Conservation (phyloP, 192 early-diverging fungal species). For the Backusella tarrabulga region DNA sequence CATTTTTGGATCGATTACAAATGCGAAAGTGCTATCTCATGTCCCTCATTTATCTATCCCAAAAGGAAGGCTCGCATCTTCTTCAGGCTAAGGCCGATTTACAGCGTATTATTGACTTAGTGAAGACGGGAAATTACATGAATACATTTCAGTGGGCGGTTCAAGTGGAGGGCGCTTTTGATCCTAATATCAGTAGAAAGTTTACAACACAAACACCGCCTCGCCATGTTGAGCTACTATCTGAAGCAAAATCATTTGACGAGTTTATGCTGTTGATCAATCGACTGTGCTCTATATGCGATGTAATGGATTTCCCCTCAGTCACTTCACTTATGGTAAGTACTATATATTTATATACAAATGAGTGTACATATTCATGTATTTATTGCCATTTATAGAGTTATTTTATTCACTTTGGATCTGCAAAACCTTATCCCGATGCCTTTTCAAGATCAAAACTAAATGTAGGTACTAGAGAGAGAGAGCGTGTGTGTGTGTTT, state of each 20-base stretch:
- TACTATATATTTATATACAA: too few species aligned
- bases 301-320: constrained; percentile 41
- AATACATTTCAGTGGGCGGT: constrained; percentile 29
- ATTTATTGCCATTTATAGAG: constrained; percentile 35
- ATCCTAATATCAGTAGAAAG: constrained; percentile 61
- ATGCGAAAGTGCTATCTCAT: constrained; percentile 41
- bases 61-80: constrained; percentile 43
- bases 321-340: constrained; percentile 46
- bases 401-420: constrained; percentile 47
- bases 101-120: neutral
- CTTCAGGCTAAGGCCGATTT: constrained; percentile 34
- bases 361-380: neutral
- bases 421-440: constrained; percentile 44
- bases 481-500: too few species aligned
- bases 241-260: constrained; percentile 39
- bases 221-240: constrained; percentile 49
- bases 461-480: constrained; percentile 23
- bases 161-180: constrained; percentile 53
- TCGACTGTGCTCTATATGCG: constrained; percentile 36
- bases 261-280: constrained; percentile 37
- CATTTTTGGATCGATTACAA: constrained; percentile 21
- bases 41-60: constrained; percentile 41
- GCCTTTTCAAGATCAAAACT: constrained; percentile 53
- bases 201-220: constrained; percentile 62
- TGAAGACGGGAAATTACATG: constrained; percentile 18